A percentile compares a stretch with the other conserved stretches of the same genome.
phyloP scores from a whole-genome alignment of 306 rosid genomes.

The Cucumis cinereus region DNA sequence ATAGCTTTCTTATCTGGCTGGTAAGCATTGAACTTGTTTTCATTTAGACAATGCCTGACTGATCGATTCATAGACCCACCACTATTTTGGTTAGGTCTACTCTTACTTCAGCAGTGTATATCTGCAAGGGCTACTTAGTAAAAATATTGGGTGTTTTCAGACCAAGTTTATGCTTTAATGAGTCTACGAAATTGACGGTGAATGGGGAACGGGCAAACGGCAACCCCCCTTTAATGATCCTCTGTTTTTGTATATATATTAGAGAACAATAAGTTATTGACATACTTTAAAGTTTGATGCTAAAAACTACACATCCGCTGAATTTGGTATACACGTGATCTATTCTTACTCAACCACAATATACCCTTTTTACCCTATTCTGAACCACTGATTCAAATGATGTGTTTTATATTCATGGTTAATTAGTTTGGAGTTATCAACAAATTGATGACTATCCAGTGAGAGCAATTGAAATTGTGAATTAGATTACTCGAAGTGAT shows the following conservation, averaged over 20 bases:
- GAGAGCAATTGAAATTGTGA: not conserved
- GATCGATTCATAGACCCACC: not conserved
- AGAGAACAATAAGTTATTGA: not conserved
- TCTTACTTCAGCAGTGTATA: not conserved
- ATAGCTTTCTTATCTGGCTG: constrained; percentile 53
- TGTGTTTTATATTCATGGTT: not conserved
- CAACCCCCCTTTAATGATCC: not conserved
- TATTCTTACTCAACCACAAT: not conserved
- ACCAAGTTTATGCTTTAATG: not conserved
- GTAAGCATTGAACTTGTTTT: constrained; percentile 34
- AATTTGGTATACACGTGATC: not conserved
- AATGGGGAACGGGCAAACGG: not conserved
- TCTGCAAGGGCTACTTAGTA: not conserved
- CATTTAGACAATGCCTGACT: not conserved
- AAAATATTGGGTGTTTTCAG: not conserved
- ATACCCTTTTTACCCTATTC: not conserved
- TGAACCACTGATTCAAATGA: not conserved
- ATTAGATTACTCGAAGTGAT: not conserved
- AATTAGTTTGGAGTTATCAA: not conserved
- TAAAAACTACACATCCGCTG: not conserved
- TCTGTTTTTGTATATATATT: not conserved
- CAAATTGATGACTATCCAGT: not conserved
- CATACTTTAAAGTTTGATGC: not conserved
- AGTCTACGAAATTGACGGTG: not conserved
- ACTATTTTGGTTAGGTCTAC: not conserved